Base-by-base conservation (phyloP, 192 early-diverging fungal species). In the Dispira simplex region DNA sequence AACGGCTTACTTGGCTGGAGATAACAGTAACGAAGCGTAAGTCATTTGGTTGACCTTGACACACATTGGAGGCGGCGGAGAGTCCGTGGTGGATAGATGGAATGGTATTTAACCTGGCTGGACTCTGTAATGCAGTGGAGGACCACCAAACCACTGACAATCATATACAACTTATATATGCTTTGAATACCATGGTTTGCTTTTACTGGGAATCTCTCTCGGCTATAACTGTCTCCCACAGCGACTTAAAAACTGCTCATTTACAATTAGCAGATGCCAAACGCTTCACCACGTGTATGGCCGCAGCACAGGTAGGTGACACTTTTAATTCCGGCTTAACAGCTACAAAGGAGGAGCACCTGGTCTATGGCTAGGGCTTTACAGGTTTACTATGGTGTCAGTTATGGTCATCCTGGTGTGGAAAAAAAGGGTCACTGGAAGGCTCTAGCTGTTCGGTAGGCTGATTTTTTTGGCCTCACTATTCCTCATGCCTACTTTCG, bases 221-320 rank as follows among this genome's bases (percentile, higher is more conserved):
- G 32, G 32, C 32, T 4, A 39, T 39, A 39, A 39, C 32, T 6
- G 6, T 6, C 32, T 39, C 32, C 32, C 13, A 18, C 25, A 62
- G 59, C 5, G 59, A 62, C 44, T 45, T 62, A 8, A 62, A 62
- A n/a, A 46, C 59, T 3, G 59, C 59, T 12, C 59, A 25, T n/a
- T 59, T 77, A 62, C 70, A 68, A 13, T 56, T 77, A 45, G 72
- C 76, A 2, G 76, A 77, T 58, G 63, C 65, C 20, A 57, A 70
- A 16, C 66, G 71, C n/a, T 77, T 77, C 58, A 72, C 76, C 1
- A 77, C 76, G 1, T 71, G 76, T 57, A 51, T 77, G 65, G 76
- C 76, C 10, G 44, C 59, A 11, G 44, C 59, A 43, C 59, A 62
- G 43, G 59, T 62, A 62, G 21, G 59, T 53, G 6, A 6, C 32